These are phyloP conservation scores for Suillus alpinus DNA, from an alignment of 768 basidiomycete species.

Conservation along the genomic window DNA sequence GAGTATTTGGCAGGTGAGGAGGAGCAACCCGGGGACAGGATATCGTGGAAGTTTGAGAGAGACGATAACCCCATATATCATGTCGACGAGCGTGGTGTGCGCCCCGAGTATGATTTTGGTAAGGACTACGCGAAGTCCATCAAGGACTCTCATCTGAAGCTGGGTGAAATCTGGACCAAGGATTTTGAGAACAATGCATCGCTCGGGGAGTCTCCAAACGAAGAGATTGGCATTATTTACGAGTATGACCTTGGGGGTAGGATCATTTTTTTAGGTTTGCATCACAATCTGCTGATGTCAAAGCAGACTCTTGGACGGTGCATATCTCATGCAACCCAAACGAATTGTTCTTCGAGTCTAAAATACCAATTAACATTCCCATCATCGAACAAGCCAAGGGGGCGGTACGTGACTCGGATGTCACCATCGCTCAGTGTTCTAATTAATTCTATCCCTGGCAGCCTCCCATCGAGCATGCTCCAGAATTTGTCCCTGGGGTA, in stretches of 20 bases:
- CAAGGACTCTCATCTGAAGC: slow-evolving; percentile 20
- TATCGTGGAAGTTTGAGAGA: slow-evolving; percentile 14
- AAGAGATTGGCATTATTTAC: slow-evolving; percentile 22
- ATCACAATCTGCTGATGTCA: not conserved
- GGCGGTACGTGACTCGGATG: slow-evolving; percentile 12
- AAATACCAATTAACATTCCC: slow-evolving; percentile 17
- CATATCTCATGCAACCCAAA: slow-evolving; percentile 23
- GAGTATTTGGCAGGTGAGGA: slow-evolving; percentile 13
- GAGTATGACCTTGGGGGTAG: slow-evolving; percentile 20
- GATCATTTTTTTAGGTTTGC: not conserved
- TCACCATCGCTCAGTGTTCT: not conserved
- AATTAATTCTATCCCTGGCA: slow-evolving; percentile 1
- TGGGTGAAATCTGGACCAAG: slow-evolving; percentile 25
- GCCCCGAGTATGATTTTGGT: not conserved
- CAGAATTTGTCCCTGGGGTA: slow-evolving; percentile 4
- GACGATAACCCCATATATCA: slow-evolving; percentile 18
- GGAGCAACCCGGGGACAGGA: slow-evolving; percentile 1
- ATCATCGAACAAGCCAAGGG: slow-evolving; percentile 20
- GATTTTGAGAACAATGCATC: slow-evolving; percentile 19
- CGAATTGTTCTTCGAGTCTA: slow-evolving; percentile 9
- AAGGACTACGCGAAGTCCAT: slow-evolving; percentile 12
- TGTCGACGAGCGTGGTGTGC: not conserved
- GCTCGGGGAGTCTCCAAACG: slow-evolving; percentile 22
- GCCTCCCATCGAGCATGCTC: slow-evolving; percentile 23
- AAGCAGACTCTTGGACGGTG: slow-evolving; percentile 24